Percentiles rank a stretch among this genome's conserved stretches.
Conservation (phyloP, 805 yeast genomes). For the Naumovozyma dairenensis region DNA sequence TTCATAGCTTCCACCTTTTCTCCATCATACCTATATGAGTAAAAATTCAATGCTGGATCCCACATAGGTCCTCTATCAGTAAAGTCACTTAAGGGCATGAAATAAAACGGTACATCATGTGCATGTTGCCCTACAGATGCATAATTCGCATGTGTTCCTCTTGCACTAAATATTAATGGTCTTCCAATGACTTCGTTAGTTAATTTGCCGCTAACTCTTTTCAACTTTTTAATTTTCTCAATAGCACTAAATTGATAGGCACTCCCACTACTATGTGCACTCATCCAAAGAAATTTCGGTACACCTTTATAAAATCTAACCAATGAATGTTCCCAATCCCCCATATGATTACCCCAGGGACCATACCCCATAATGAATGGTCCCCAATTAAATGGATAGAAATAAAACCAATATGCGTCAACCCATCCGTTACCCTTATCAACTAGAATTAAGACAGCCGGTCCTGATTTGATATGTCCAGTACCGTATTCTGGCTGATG, state of each 20-base stretch:
- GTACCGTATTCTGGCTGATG: constrained; percentile 58
- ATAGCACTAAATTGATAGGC: constrained; percentile 73
- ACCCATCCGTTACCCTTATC: constrained; percentile 94
- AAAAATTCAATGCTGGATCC: constrained; percentile 79
- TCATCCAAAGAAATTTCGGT: constrained; percentile 88
- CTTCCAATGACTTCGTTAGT: constrained; percentile 48
- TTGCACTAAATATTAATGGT: constrained; percentile 79
- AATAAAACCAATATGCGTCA: constrained; percentile 94
- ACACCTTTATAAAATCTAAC: constrained; percentile 73
- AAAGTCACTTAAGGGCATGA: constrained; percentile 80
- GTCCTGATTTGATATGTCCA: constrained; percentile 67
- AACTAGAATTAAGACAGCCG: constrained; percentile 71
- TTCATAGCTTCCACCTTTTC: constrained; percentile 32
- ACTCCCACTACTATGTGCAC: constrained; percentile 96
- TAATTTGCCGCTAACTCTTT: constrained; percentile 81
- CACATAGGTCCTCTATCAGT: constrained; percentile 93
- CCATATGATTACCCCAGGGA: constrained; percentile 94
- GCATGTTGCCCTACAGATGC: constrained; percentile 94
- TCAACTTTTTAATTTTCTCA: constrained; percentile 43
- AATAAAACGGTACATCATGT: constrained; percentile 74
- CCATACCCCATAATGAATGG: constrained; percentile 97
- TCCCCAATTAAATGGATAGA: constrained; percentile 87
- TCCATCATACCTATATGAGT: constrained; percentile 69
- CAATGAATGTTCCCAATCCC: constrained; percentile 96
- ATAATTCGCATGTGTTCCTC: constrained; percentile 97